Conservation (phyloP, 345 rosid genomes). For the Hypericum perforatum region DNA sequence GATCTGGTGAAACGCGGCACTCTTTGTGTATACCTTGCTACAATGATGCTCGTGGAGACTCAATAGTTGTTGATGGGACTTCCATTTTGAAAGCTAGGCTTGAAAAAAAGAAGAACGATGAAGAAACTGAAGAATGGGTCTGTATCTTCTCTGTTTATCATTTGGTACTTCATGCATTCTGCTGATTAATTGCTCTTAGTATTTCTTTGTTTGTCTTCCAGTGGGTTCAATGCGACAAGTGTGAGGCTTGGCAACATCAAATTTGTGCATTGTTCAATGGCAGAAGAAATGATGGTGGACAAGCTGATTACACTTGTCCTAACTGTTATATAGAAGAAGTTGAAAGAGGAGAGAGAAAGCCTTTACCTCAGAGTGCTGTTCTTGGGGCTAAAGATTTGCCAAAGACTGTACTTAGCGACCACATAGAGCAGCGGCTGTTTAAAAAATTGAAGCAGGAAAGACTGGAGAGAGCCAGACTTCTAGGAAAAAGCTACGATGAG, state of each 20-base stretch:
- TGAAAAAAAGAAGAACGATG: constrained; percentile 96
- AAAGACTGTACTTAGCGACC: constrained; percentile 86
- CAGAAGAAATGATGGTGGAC: constrained; percentile 97
- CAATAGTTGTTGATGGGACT: constrained; percentile 61
- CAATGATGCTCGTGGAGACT: constrained; percentile 91
- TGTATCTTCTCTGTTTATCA: constrained; percentile 8
- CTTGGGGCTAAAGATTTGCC: constrained; percentile 99
- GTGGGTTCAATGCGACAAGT: constrained; percentile 99
- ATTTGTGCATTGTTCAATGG: constrained; percentile 98
- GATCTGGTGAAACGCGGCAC: constrained; percentile 81
- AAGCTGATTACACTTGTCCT: constrained; percentile 99
- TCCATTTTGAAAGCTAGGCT: constrained; percentile 57
- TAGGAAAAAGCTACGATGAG: constrained; percentile 79
- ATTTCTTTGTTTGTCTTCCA: constrained; percentile 29
- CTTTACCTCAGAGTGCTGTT: constrained; percentile 92
- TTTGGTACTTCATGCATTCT: constrained; percentile 9
- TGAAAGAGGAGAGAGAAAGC: constrained; percentile 83
- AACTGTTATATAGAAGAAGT: constrained; percentile 86
- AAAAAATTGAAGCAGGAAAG: constrained; percentile 69
- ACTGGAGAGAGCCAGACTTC: constrained; percentile 69
- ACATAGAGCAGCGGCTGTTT: constrained; percentile 80
- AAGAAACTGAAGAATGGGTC: constrained; percentile 99
- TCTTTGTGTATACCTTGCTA: constrained; percentile 93
- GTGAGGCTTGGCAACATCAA: constrained; percentile 99
- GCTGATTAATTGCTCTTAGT: constrained; percentile 12